Conservation (phyloP, 148 eudicot species). For the Suaeda aralocaspica region DNA sequence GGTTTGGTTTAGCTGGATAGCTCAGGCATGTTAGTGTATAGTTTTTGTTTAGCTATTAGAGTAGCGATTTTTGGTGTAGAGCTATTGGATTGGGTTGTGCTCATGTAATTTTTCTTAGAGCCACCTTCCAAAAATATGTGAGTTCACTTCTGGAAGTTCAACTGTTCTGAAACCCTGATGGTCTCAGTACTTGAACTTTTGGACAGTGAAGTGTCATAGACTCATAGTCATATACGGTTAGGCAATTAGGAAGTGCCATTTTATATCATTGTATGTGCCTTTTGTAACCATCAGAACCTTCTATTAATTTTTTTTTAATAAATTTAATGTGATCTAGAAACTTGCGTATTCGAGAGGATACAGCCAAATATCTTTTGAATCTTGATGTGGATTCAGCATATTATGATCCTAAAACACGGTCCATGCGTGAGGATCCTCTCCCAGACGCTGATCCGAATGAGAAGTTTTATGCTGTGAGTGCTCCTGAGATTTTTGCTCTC, state of each 20-base stretch:
- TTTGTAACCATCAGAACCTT: neutral
- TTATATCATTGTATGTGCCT: neutral
- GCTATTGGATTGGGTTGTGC: neutral
- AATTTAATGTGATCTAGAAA: slow-evolving; percentile 38
- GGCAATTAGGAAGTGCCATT: neutral
- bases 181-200: neutral
- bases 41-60: no score
- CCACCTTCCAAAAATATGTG: neutral
- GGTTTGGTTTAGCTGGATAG: neutral
- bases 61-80: no score
- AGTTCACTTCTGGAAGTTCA: neutral
- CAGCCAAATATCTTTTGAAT: slow-evolving; percentile 86
- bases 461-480: slow-evolving; percentile 72
- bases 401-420: slow-evolving; percentile 90
- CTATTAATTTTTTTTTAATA: slow-evolving; percentile 4
- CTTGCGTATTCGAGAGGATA: slow-evolving; percentile 92
- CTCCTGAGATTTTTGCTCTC: neutral
- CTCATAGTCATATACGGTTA: no score
- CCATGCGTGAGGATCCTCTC: slow-evolving; percentile 98
- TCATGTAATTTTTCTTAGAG: neutral
- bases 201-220: neutral
- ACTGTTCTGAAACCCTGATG: neutral
- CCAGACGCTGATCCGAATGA: slow-evolving; percentile 92
- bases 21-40: neutral
- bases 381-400: slow-evolving; percentile 86